Conservation (phyloP, 1,284 basidiomycete genomes). For the Marasmius fiardii region DNA sequence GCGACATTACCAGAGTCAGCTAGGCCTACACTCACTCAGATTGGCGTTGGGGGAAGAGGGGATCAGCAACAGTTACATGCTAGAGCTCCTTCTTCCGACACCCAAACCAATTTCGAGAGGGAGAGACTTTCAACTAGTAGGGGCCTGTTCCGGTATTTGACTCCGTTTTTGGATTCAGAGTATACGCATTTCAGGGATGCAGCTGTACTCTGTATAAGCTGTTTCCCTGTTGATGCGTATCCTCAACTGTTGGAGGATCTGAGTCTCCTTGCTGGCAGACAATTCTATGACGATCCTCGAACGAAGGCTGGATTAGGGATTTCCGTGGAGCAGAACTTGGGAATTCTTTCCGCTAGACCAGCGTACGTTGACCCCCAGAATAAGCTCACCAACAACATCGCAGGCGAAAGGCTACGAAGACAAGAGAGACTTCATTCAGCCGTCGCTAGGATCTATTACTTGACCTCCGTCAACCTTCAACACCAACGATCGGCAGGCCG, state of each 20-base stretch:
- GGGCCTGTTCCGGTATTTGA: conserved; percentile 82
- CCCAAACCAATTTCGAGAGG: conserved; percentile 66
- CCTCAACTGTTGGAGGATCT: conserved; percentile 84
- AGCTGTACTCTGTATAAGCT: conserved; percentile 85
- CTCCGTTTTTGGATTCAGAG: conserved; percentile 86
- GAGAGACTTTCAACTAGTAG: conserved; percentile 78
- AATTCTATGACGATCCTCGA: conserved; percentile 77
- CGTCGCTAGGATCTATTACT: conserved; percentile 86
- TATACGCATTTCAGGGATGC: conserved; percentile 81
- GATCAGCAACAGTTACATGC: too few species aligned
- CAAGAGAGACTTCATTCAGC: conserved; percentile 86
- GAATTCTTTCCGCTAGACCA: conserved; percentile 60
- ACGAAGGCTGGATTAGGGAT: conserved; percentile 42
- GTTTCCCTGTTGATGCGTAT: conserved; percentile 77
- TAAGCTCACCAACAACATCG: conserved; percentile 40
- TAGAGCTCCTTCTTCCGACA: conserved; percentile 64
- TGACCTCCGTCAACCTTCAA: conserved; percentile 79
- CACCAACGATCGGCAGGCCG: conserved; percentile 69
- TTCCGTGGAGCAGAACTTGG: conserved; percentile 42
- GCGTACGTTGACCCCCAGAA: conserved; percentile 59
- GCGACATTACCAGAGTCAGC: conserved; percentile 64
- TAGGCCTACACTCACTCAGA: conserved; percentile 48
- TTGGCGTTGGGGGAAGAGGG: conserved; percentile 68
- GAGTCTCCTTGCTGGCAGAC: conserved; percentile 74
- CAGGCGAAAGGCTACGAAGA: conserved; percentile 57